These are phyloP conservation scores for Backusella tuberculispora DNA, from an alignment of 192 early-diverging fungal species.

Conservation along the genomic window DNA sequence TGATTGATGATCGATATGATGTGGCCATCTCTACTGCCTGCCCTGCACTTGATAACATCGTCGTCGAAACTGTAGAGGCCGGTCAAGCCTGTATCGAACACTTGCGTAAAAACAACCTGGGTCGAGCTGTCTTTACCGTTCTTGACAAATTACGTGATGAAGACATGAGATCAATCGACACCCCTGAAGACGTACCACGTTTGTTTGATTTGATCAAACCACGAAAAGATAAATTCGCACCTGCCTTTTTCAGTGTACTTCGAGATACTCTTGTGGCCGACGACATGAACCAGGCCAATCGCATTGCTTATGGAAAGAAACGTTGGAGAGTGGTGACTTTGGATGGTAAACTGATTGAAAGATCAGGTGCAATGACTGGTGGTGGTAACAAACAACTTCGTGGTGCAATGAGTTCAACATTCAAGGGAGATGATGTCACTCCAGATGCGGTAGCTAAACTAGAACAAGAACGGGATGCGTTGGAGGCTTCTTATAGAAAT, in stretches of 20 bases:
- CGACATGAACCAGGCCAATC: slow-evolving; percentile 82
- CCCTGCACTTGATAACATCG: slow-evolving; percentile 81
- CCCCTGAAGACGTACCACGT: slow-evolving; percentile 81
- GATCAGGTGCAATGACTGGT: slow-evolving; percentile 91
- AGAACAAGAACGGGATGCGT: slow-evolving; percentile 59
- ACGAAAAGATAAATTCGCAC: slow-evolving; percentile 69
- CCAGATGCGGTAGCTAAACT: slow-evolving; percentile 59
- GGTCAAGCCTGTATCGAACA: slow-evolving; percentile 91
- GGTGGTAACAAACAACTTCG: slow-evolving; percentile 75
- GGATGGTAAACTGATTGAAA: slow-evolving; percentile 90
- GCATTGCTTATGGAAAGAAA: slow-evolving; percentile 81
- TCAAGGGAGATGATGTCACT: slow-evolving; percentile 57
- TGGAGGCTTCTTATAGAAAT: slow-evolving; percentile 59
- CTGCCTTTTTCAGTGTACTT: slow-evolving; percentile 88
- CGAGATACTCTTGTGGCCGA: slow-evolving; percentile 86
- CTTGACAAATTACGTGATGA: slow-evolving; percentile 73
- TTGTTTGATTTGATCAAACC: slow-evolving; percentile 90
- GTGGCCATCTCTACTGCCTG: slow-evolving; percentile 94
- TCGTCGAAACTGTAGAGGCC: slow-evolving; percentile 86
- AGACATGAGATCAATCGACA: slow-evolving; percentile 55
- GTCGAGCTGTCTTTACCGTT: slow-evolving; percentile 83
- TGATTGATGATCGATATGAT: slow-evolving; percentile 93
- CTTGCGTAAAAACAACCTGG: slow-evolving; percentile 82
- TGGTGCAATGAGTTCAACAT: slow-evolving; percentile 90
- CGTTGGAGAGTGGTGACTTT: slow-evolving; percentile 95